phyloP scores from a whole-genome alignment of 495 filamentous ascomycete genomes.

The Aspergillus sclerotioniger region DNA sequence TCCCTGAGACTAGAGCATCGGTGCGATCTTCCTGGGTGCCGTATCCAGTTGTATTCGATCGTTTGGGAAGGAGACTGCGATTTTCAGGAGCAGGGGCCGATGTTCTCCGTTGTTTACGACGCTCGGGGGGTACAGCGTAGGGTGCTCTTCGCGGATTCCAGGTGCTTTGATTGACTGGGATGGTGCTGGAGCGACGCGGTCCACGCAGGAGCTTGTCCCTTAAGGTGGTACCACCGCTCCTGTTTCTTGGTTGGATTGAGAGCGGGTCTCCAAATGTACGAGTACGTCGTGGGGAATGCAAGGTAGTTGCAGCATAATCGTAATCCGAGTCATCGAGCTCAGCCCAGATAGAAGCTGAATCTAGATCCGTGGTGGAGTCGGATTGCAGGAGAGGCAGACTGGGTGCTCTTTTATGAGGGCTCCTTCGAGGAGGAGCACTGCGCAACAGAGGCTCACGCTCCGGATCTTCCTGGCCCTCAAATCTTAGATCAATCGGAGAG shows the following conservation, averaged over 20 bases:
- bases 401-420: slow-evolving; percentile 34
- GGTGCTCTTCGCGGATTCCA: slow-evolving; percentile 26
- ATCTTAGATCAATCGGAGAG: slow-evolving; percentile 20
- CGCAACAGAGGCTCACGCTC: slow-evolving; percentile 43
- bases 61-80: slow-evolving; percentile 23
- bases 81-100: slow-evolving; percentile 28
- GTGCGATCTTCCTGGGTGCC: slow-evolving; percentile 27
- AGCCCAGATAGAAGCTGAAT: slow-evolving; percentile 50
- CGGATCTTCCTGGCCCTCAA: slow-evolving; percentile 34
- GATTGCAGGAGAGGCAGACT: slow-evolving; percentile 36
- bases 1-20: neutral
- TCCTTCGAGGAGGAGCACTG: slow-evolving; percentile 17
- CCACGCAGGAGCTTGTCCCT: slow-evolving; percentile 21
- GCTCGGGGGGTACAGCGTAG: slow-evolving; percentile 10
- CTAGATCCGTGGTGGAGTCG: slow-evolving; percentile 31
- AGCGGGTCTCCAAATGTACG: slow-evolving; percentile 19
- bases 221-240: slow-evolving; percentile 23
- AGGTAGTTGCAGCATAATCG: slow-evolving; percentile 20
- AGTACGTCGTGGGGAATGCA: slow-evolving; percentile 13
- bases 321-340: slow-evolving; percentile 49
- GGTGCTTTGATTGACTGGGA: slow-evolving; percentile 22
- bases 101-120: slow-evolving; percentile 22
- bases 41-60: slow-evolving; percentile 23
- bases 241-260: slow-evolving; percentile 26
- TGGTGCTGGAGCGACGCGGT: slow-evolving; percentile 27